A percentile compares a stretch with the other conserved stretches of the same genome.
These are phyloP conservation scores for Termitomyces sp. DNA, from an alignment of 768 basidiomycete species.

Conservation along the genomic window DNA sequence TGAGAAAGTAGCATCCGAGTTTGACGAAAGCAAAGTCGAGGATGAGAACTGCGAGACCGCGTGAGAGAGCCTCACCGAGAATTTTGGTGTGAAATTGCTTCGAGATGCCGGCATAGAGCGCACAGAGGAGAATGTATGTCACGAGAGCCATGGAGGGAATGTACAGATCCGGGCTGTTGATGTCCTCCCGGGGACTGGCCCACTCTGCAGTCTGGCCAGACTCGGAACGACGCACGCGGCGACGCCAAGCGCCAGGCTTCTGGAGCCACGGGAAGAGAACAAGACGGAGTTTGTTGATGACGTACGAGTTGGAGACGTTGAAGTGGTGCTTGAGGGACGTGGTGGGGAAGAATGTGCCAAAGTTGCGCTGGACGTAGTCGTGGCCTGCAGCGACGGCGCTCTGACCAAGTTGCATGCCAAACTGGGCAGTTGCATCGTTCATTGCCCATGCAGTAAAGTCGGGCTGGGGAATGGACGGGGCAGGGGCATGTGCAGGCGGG, in stretches of 20 bases:
- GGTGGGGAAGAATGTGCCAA: slow-evolving; percentile 9
- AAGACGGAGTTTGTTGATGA: slow-evolving; percentile 80
- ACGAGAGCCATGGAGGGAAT: slow-evolving; percentile 97
- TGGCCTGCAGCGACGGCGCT: slow-evolving; percentile 91
- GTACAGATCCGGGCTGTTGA: slow-evolving; percentile 95
- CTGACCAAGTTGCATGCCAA: slow-evolving; percentile 93
- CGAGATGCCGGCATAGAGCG: slow-evolving; percentile 77
- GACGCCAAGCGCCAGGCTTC: slow-evolving; percentile 62
- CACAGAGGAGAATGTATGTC: slow-evolving; percentile 89
- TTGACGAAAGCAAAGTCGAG: slow-evolving; percentile 89
- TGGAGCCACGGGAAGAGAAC: slow-evolving; percentile 97
- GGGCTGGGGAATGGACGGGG: slow-evolving; percentile 22
- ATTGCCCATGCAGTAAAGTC: slow-evolving; percentile 78
- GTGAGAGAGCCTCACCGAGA: slow-evolving; percentile 80
- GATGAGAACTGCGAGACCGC: slow-evolving; percentile 77
- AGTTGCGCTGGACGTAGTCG: slow-evolving; percentile 90
- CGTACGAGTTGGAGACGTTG: slow-evolving; percentile 95
- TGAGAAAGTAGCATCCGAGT: slow-evolving; percentile 89
- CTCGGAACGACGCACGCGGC: slow-evolving; percentile 62
- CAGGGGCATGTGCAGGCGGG: slow-evolving; percentile 9
- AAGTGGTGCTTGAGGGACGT: slow-evolving; percentile 36
- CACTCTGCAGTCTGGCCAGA: slow-evolving; percentile 62
- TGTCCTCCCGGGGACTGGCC: slow-evolving; percentile 86
- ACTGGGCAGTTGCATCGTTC: slow-evolving; percentile 89
- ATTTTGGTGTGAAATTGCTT: slow-evolving; percentile 84